A percentile compares a stretch with the other conserved stretches of the same genome.
These are phyloP conservation scores for Barnettozyma populi DNA, from an alignment of 805 yeast genomes.

Conservation along the genomic window DNA sequence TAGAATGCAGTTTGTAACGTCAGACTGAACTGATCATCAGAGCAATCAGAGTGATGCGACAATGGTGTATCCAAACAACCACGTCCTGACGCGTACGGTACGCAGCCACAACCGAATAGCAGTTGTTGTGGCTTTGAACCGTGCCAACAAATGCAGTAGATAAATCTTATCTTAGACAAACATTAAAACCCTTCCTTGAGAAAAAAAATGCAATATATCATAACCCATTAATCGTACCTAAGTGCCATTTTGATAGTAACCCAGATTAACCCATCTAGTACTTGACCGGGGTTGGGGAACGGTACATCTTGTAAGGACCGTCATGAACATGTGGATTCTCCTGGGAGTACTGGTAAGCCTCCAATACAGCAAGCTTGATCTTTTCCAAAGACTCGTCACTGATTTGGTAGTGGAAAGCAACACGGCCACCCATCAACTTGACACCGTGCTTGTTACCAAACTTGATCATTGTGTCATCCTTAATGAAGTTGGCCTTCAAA, in stretches of 20 bases:
- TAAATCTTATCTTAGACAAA: not conserved
- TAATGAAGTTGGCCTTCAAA: slow-evolving; percentile 39
- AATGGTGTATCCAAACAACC: not conserved
- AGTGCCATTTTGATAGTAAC: slow-evolving; percentile 24
- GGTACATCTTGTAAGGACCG: slow-evolving; percentile 44
- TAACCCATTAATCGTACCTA: slow-evolving; percentile 15
- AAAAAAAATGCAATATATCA: slow-evolving; percentile 11
- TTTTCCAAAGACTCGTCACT: slow-evolving; percentile 48
- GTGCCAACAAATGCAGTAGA: not conserved
- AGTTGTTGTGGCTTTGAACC: not conserved
- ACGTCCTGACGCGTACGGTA: not conserved
- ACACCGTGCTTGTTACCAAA: slow-evolving; percentile 56
- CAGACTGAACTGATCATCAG: not conserved
- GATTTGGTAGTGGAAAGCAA: slow-evolving; percentile 76
- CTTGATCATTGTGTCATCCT: slow-evolving; percentile 47
- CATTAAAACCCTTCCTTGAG: slow-evolving; percentile 6
- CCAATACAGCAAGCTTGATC: slow-evolving; percentile 52
- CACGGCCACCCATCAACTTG: slow-evolving; percentile 63
- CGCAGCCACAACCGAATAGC: not conserved
- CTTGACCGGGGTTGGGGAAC: slow-evolving; percentile 33
- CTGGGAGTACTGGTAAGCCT: slow-evolving; percentile 49
- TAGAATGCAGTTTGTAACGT: not conserved
- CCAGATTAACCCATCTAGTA: slow-evolving; percentile 14
- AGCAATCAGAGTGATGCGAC: not conserved
- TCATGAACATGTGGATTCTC: slow-evolving; percentile 45